Base-by-base conservation (phyloP, 306 rosid genomes). In the Begonia masoniana region DNA sequence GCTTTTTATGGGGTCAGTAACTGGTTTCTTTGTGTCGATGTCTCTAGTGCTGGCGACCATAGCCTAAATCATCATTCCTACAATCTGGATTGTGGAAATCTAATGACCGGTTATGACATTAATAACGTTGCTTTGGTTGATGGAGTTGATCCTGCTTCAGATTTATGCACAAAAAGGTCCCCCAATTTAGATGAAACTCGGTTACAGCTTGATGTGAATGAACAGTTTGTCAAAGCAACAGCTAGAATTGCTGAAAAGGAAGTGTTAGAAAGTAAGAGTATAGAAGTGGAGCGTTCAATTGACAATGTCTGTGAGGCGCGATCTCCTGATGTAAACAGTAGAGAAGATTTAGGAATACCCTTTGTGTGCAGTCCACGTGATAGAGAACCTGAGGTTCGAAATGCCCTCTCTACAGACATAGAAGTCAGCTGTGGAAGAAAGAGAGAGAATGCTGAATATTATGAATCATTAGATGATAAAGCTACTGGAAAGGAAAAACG, bases 11-110 rank as follows among this genome's bases (percentile, higher is more conserved):
- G 60, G 55, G 49, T 45, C 31, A 26, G 41, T 5, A 31, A 15
- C 19, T 70, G 77, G 76, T 71, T 74, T 68, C 68, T 78, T 7
- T 45, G 41, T 47, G 74, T 63, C 31, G 84, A 78, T 58, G 75
- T 58, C 49, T 63, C 68, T 24, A 4, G 23, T 26, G 41, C 63
- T 4, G 62, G 53, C 10, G 68, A 57, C 35, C 41, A 23, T 15
- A 56, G 54, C 31, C 58, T 57, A 57, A 41, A 61, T 46, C 56
- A 51, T 39, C 54, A 46, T 16, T 19, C 24, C 52, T 46, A 43
- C 13, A 58, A 62, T 43, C 63, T 54, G 16, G 47, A 23, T 56
- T 50, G 60, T 15, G 51, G 57, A 10, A 49, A 60, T 50, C 19
- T 52, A 21, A 54, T 59, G 15, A 17, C 47, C 47, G 39, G 52